Base-by-base conservation (phyloP, 345 rosid species). In the Aquilaria sinensis region DNA sequence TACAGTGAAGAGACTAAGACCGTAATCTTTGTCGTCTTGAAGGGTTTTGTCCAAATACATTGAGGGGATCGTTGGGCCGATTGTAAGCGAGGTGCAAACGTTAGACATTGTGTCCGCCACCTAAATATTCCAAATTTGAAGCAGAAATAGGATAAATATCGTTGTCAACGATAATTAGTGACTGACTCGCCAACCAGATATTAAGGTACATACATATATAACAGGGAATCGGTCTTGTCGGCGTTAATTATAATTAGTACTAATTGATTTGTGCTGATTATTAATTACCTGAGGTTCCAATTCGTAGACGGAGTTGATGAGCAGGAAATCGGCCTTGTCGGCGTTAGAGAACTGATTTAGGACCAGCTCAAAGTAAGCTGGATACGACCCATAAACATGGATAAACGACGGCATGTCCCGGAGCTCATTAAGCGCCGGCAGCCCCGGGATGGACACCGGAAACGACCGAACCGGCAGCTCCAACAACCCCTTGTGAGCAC, bases 41-140 rank as follows among this genome's bases (percentile, higher is more conserved):
- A 80, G 48, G 11, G 81, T 67, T 41, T 81, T 66, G 79, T 87
- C 91, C 32, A 87, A 57, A 73, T 77, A 85, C 45, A 70, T 47
- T 3, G 96, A 90, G 32, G 85, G 90, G 64, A 90, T 65, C 16
- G 90, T 87, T 11, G 94, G 92, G 2, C 94, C 94, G 5, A 83
- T 72, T n/a, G 87, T 75, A 47, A 80, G 47, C 43, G 72, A n/a
- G 0, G 75, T 76, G 52, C 74, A 73, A 43, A 67, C 60, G 62
- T 78, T 75, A 0, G 82, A 72, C 84, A 82, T 77, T 51, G 75
- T 31, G 4, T 77, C 80, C 51, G 67, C 79, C 2, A n/a, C 49
- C 57, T 64, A 4, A 37, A 23, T 23, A 23, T 23, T 37, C 7
- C 43, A 37, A 37, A 37, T 37, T 37, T 23, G 23, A 23, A 23